Evolutionary conservation across 163 green algal genomes (phyloP), one percentile per base, ranked within the genome.

Genomic region (Chlorella variabilis): DNA sequence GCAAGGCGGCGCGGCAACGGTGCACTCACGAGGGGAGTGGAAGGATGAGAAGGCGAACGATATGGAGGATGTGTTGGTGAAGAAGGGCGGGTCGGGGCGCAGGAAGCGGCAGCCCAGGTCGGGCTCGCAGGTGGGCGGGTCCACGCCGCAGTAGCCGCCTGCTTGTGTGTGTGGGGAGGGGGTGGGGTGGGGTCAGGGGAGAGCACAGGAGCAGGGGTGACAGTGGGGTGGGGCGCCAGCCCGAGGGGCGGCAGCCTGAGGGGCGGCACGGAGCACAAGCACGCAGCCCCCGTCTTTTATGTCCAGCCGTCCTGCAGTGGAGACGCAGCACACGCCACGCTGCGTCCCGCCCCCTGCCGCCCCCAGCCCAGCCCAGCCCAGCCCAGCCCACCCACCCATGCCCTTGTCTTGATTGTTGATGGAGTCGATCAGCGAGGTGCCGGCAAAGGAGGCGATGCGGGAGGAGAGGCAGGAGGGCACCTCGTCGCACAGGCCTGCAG

Each of bases 41-140:
- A 90, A 91, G 36, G 61, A 36, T 15, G 83, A 81, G 78, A 92
- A 91, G 51, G 78, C 78, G 69, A 92, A 92, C 25, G 76, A 38
- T 36, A 92, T 63, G n/a, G n/a, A 31, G 25, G 54, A 78, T 15
- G 70, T 41, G 42, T 83, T 85, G 31, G 87, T 90, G 80, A 84
- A 89, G 48, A 66, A 88, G 1, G 77, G 68, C 23, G 83, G 77
- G n/a, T 77, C 11, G 18, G 86, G 84, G 48, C 76, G 48, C 38
- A 87, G 38, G 39, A 81, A 62, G 41, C 59, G 75, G 68, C 77
- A 78, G 33, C 77, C 81, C n/a, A 59, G 68, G 8, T 77, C 56
- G 21, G 66, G 68, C 38, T 68, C 20, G 54, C 83, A 87, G 7
- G 41, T 54, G 36, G 83, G 83, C 23, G 70, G 58, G n/a, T 54